phyloP scores from a whole-genome alignment of 495 filamentous ascomycete genomes.

The Arthonia radiata region DNA sequence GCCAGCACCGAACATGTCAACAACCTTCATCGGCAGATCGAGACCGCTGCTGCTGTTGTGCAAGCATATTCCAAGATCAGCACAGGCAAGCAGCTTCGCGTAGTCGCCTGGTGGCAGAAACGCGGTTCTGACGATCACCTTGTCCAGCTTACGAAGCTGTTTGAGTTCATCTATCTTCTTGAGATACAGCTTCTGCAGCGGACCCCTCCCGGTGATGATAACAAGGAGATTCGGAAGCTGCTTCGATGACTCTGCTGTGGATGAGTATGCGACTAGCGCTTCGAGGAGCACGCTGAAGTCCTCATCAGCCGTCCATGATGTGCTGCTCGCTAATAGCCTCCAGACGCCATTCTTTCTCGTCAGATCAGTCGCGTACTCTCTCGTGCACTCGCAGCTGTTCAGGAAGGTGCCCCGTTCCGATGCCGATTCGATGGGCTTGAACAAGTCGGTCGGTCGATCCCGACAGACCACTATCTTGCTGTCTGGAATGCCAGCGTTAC shows the following conservation, averaged over 20 bases:
- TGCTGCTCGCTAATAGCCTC: constrained; percentile 62
- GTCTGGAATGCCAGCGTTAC: constrained; percentile 32
- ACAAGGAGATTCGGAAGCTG: constrained; percentile 42
- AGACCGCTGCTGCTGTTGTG: constrained; percentile 86
- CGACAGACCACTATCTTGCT: constrained; percentile 43
- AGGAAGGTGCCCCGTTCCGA: constrained; percentile 36
- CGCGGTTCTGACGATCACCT: constrained; percentile 48
- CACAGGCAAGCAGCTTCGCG: constrained; percentile 59
- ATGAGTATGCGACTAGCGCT: constrained; percentile 48
- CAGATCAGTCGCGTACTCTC: constrained; percentile 29
- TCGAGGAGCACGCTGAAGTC: constrained; percentile 81
- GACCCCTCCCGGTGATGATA: constrained; percentile 84
- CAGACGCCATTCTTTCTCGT: constrained; percentile 24
- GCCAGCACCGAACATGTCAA: constrained; percentile 92
- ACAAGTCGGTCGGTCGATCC: constrained; percentile 65
- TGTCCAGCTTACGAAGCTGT: constrained; percentile 29
- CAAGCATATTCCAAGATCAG: constrained; percentile 73
- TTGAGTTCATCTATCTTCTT: constrained; percentile 33
- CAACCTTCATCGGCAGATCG: constrained; percentile 96
- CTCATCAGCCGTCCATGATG: constrained; percentile 91
- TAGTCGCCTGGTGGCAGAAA: constrained; percentile 73
- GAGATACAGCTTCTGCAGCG: constrained; percentile 53
- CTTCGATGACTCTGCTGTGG: constrained; percentile 11
- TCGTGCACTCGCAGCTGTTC: constrained; percentile 28
- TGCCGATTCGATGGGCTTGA: constrained; percentile 37